Conservation (phyloP, 2,329 filamentous ascomycete species). For the Aspergillus tamarii region DNA sequence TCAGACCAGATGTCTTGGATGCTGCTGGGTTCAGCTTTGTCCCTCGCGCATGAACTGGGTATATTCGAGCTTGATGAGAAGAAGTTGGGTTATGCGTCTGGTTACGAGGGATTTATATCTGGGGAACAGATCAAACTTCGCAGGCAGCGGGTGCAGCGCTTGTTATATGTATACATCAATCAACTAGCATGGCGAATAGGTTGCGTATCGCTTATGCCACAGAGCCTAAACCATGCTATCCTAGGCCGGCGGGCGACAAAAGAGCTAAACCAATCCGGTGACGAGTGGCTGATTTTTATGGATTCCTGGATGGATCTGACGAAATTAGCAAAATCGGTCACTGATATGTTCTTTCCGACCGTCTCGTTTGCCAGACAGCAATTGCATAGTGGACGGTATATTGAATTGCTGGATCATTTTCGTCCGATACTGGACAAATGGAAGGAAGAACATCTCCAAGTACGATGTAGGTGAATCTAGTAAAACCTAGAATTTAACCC, state of each 20-base stretch:
- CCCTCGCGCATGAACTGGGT: constrained; percentile 56
- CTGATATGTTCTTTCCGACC: constrained; percentile 57
- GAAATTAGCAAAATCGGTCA: constrained; percentile 54
- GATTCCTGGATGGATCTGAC: constrained; percentile 55
- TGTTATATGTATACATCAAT: constrained; percentile 54
- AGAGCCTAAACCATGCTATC: constrained; percentile 41
- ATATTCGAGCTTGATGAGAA: constrained; percentile 51
- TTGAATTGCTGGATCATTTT: constrained; percentile 50
- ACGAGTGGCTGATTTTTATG: constrained; percentile 57
- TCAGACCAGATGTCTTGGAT: constrained; percentile 66
- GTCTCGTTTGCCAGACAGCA: constrained; percentile 40
- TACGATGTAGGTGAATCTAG: constrained; percentile 24
- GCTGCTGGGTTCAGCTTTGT: constrained; percentile 58
- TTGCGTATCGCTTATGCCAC: constrained; percentile 56
- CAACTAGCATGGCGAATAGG: constrained; percentile 56
- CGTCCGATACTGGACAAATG: constrained; percentile 42
- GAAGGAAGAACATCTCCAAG: constrained; percentile 41
- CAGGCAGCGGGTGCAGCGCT: constrained; percentile 40
- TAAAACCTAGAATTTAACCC: neutral
- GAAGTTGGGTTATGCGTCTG: constrained; percentile 30
- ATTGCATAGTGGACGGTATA: constrained; percentile 53
- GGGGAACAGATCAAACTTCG: constrained; percentile 36
- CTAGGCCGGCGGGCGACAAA: constrained; percentile 32
- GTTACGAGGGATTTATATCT: constrained; percentile 31
- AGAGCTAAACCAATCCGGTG: constrained; percentile 45